Conservation (phyloP, 2,329 filamentous ascomycete genomes). For the Trichoderma sp. region DNA sequence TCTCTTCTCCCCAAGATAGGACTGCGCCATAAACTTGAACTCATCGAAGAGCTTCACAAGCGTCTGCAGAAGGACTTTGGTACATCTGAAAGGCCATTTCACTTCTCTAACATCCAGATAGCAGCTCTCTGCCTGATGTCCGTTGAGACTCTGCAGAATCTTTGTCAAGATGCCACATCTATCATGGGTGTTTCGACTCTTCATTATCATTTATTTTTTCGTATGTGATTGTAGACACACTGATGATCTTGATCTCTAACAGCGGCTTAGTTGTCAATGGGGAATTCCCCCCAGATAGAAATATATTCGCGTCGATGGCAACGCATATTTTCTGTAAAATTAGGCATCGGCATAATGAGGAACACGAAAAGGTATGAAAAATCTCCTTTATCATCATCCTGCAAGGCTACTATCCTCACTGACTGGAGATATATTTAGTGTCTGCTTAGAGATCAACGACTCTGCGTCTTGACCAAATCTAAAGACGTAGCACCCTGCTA, state of each 20-base stretch:
- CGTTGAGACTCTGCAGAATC: neutral
- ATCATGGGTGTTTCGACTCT: neutral
- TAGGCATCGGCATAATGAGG: neutral
- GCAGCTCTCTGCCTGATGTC: neutral
- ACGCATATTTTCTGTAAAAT: too few species aligned
- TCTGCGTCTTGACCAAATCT: neutral
- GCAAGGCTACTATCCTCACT: neutral
- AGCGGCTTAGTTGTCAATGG: neutral
- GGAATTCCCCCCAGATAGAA: neutral
- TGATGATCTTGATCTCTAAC: neutral
- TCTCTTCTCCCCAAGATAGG: neutral
- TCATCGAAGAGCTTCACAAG: neutral
- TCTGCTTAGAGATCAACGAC: neutral
- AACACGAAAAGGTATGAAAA: neutral
- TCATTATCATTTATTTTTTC: neutral
- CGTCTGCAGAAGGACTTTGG: neutral
- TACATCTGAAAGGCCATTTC: neutral
- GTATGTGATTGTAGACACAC: neutral
- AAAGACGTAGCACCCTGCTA: neutral
- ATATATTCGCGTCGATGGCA: neutral
- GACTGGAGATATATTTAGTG: neutral
- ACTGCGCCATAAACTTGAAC: neutral
- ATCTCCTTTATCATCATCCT: neutral
- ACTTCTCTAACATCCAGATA: neutral
- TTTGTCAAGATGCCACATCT: neutral